phyloP scores from a whole-genome alignment of 768 basidiomycete species.

The Amanita fuliginea region DNA sequence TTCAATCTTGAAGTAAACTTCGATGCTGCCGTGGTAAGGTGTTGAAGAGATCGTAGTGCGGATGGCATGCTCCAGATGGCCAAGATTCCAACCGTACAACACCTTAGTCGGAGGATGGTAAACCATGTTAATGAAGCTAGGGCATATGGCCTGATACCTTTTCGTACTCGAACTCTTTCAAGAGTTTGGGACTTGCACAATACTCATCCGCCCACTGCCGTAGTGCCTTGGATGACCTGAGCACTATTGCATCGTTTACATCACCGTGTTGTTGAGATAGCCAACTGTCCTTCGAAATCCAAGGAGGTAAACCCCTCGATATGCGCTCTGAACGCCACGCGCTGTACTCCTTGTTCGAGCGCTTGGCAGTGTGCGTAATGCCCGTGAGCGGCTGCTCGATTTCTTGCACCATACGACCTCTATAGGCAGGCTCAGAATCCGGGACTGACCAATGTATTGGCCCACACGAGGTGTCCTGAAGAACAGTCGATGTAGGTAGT shows the following conservation, averaged over 20 bases:
- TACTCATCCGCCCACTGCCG: constrained; percentile 80
- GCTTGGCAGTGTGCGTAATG: constrained; percentile 27
- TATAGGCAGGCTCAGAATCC: constrained; percentile 53
- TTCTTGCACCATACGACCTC: constrained; percentile 53
- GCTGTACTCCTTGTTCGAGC: constrained; percentile 24
- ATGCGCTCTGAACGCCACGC: constrained; percentile 25
- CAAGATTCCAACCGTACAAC: constrained; percentile 37
- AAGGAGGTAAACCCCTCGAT: constrained; percentile 36
- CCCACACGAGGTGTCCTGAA: constrained; percentile 25
- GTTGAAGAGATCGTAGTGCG: constrained; percentile 31
- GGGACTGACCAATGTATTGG: constrained; percentile 47
- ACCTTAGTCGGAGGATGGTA: constrained; percentile 15
- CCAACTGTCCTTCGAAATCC: constrained; percentile 14
- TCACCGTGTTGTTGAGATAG: neutral
- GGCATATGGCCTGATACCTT: constrained; percentile 31
- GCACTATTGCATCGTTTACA: neutral
- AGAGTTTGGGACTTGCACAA: constrained; percentile 52
- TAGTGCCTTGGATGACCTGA: constrained; percentile 50
- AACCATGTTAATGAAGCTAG: neutral
- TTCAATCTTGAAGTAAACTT: constrained; percentile 38
- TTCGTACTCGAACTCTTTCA: constrained; percentile 72
- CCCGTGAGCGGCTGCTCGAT: constrained; percentile 23
- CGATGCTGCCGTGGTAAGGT: constrained; percentile 32
- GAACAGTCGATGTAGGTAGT: constrained; percentile 7
- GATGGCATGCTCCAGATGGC: constrained; percentile 26